phyloP scores from a whole-genome alignment of 495 filamentous ascomycete species.

The Sordaria brevicollis region DNA sequence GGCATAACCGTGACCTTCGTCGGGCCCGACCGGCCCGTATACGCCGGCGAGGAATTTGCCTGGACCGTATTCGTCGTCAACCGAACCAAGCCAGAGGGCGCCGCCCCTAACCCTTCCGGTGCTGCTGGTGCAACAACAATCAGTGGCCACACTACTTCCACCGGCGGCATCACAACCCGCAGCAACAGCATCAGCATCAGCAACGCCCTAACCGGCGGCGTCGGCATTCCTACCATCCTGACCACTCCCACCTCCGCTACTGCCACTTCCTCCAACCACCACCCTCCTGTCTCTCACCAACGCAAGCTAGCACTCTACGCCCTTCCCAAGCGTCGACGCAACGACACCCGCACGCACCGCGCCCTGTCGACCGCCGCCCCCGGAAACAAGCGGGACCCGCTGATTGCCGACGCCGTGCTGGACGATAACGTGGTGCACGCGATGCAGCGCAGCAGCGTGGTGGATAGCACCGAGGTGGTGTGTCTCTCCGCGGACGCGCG shows the following conservation, averaged over 20 bases:
- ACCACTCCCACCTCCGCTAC: neutral
- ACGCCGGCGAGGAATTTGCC: conserved; percentile 66
- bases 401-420: conserved; percentile 64
- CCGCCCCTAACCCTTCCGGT: neutral
- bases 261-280: neutral
- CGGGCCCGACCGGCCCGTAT: conserved; percentile 40
- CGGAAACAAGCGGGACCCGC: conserved; percentile 12
- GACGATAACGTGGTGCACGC: conserved; percentile 80
- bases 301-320: conserved; percentile 75
- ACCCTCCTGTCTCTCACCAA: neutral
- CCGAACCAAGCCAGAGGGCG: conserved; percentile 34
- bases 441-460: conserved; percentile 61
- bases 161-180: conserved; percentile 24
- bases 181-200: too few species aligned
- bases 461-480: conserved; percentile 66
- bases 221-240: neutral
- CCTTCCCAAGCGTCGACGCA: conserved; percentile 64
- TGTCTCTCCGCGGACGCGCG: conserved; percentile 76
- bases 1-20: conserved; percentile 67
- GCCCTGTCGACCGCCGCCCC: conserved; percentile 36
- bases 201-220: too few species aligned
- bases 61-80: conserved; percentile 91
- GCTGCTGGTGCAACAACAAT: neutral
- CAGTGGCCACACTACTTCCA: neutral
- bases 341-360: conserved; percentile 49